A percentile compares a stretch with the other conserved stretches of the same genome.
Conservation (phyloP, 176 grass and related monocot species). For the Dactylis glomerata region DNA sequence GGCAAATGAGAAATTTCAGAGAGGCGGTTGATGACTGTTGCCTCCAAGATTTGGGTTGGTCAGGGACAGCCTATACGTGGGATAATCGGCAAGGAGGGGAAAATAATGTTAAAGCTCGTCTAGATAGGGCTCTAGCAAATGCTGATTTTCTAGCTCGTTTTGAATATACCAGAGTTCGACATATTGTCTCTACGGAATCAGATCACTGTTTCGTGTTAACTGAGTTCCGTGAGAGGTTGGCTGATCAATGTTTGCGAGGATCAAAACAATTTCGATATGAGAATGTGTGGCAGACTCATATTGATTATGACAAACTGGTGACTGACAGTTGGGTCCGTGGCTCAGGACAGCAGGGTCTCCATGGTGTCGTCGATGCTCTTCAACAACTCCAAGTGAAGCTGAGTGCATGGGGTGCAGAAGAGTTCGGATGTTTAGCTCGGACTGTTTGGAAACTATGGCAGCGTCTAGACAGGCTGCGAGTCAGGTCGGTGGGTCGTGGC, state of each 20-base stretch:
- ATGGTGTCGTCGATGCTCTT: not conserved
- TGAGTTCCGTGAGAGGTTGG: not conserved
- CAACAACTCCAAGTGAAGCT: not conserved
- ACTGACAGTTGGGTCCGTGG: not conserved
- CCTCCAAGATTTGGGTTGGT: not conserved
- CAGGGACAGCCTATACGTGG: not conserved
- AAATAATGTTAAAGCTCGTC: not conserved
- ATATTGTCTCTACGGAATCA: not conserved
- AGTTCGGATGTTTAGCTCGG: not conserved
- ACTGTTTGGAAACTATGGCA: not conserved
- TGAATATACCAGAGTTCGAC: not conserved
- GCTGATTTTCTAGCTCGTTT: not conserved
- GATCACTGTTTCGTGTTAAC: not conserved
- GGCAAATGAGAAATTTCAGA: not conserved
- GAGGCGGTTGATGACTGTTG: not conserved
- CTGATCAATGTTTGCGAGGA: too few species aligned
- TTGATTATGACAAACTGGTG: not conserved
- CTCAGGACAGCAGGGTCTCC: not conserved
- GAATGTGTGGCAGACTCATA: not conserved
- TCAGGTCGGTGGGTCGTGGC: accelerated
- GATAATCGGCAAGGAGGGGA: not conserved
- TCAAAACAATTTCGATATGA: not conserved
- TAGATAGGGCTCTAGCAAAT: too few species aligned
- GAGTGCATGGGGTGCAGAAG: not conserved
- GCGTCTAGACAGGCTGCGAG: accelerated